phyloP scores from a whole-genome alignment of 2,329 filamentous ascomycete species.

The Penicillium sp. region DNA sequence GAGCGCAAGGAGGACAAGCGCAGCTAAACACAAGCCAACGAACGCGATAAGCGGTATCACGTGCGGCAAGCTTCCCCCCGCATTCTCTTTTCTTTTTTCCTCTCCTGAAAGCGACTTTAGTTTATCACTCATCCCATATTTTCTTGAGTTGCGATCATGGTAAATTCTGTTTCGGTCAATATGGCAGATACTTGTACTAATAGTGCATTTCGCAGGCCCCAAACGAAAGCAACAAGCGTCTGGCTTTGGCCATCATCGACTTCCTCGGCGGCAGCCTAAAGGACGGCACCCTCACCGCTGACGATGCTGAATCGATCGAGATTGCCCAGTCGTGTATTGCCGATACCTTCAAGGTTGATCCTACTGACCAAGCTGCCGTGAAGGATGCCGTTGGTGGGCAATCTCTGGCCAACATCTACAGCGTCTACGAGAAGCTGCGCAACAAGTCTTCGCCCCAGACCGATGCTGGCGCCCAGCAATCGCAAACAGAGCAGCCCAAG shows the following conservation, averaged over 20 bases:
- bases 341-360: conserved; percentile 92
- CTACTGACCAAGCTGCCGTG: conserved; percentile 69
- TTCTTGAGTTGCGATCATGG: conserved; percentile 17
- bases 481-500: conserved; percentile 40
- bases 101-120: conserved; percentile 8
- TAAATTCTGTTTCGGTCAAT: conserved; percentile 5
- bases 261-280: conserved; percentile 81
- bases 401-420: conserved; percentile 86
- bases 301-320: conserved; percentile 91
- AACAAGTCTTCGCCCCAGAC: conserved; percentile 54
- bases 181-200: background rate
- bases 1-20: conserved; percentile 3
- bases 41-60: conserved; percentile 25
- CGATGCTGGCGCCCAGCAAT: conserved; percentile 39
- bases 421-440: conserved; percentile 93
- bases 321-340: conserved; percentile 91
- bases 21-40: conserved; percentile 13
- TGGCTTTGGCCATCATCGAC: conserved; percentile 95
- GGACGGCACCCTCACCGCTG: conserved; percentile 82
- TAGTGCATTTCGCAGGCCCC: conserved; percentile 31
- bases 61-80: conserved; percentile 24
- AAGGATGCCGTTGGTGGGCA: conserved; percentile 78
- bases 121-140: conserved; percentile 4
- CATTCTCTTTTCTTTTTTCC: conserved; percentile 19
- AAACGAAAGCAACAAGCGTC: conserved; percentile 69